A percentile compares a stretch with the other conserved stretches of the same genome.
Conservation (phyloP, 106 monocot species). For the Triglochin maritima region DNA sequence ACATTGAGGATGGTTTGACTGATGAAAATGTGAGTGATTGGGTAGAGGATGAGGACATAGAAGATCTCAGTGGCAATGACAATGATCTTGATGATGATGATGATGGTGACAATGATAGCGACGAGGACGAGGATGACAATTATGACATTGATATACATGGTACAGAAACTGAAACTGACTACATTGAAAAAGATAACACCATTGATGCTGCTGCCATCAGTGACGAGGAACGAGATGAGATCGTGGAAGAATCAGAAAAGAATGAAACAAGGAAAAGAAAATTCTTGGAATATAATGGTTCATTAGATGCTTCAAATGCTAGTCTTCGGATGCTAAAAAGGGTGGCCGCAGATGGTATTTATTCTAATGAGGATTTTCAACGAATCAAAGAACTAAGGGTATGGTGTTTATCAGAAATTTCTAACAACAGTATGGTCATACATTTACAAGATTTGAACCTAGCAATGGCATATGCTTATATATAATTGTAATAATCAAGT, state of each 20-base stretch:
- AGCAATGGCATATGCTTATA: too few species aligned
- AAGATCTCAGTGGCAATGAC: slow-evolving; percentile 8
- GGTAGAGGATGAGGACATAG: slow-evolving; percentile 8
- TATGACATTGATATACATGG: slow-evolving; percentile 14
- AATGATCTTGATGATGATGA: slow-evolving; percentile 9
- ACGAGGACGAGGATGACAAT: slow-evolving; percentile 5
- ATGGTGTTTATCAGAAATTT: too few species aligned
- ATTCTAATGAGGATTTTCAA: slow-evolving; percentile 93
- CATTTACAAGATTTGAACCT: too few species aligned
- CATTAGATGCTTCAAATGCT: slow-evolving; percentile 45
- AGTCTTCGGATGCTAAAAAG: slow-evolving; percentile 79
- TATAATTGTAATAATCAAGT: too few species aligned
- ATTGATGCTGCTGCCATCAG: slow-evolving; percentile 3
- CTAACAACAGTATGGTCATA: too few species aligned
- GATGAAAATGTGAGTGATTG: slow-evolving; percentile 4
- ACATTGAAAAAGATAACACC: slow-evolving; percentile 1
- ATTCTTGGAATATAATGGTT: slow-evolving; percentile 32
- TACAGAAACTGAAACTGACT: background rate
- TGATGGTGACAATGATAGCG: slow-evolving; percentile 8
- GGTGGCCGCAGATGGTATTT: slow-evolving; percentile 58
- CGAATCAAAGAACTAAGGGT: slow-evolving; percentile 85
- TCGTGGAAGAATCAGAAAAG: slow-evolving; percentile 12
- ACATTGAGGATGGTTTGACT: too few species aligned
- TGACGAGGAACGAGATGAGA: slow-evolving; percentile 16
- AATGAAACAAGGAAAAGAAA: slow-evolving; percentile 57